Percentiles rank a stretch among this genome's conserved stretches.
phyloP scores from a whole-genome alignment of 2,329 filamentous ascomycete genomes.

The Furcasterigmium furcatum region DNA sequence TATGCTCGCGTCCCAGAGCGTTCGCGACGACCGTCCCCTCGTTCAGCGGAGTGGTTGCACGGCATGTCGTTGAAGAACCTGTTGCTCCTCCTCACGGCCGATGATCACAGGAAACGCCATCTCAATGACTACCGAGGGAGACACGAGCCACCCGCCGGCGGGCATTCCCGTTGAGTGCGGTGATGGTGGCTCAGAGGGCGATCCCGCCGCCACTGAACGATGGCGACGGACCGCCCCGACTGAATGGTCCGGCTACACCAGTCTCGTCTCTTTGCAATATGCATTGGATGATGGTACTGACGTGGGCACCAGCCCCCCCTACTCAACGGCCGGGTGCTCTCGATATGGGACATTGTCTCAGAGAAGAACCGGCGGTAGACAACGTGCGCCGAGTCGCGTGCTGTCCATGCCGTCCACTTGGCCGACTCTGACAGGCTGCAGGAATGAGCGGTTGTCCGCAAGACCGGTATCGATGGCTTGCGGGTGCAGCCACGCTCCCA shows the following conservation, averaged over 20 bases:
- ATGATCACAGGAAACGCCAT: not conserved
- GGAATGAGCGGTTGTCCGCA: not conserved
- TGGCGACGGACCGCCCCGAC: not conserved
- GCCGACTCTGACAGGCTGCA: slow-evolving; percentile 21
- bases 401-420: slow-evolving; percentile 20
- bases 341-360: not conserved
- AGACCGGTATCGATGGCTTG: not conserved
- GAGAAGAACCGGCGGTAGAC: not conserved
- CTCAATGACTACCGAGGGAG: not conserved
- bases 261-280: not conserved
- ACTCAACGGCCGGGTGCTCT: no score
- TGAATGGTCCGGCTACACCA: not conserved
- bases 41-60: not conserved
- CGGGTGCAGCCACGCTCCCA: not conserved
- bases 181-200: not conserved
- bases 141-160: not conserved
- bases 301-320: no score
- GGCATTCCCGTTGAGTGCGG: not conserved
- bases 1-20: not conserved
- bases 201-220: not conserved
- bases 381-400: slow-evolving; percentile 10
- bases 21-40: not conserved
- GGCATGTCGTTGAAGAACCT: not conserved
- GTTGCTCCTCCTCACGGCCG: not conserved
- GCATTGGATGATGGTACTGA: not conserved